Conservation (phyloP, 495 filamentous ascomycete species). For the Bombardia bombarda region DNA sequence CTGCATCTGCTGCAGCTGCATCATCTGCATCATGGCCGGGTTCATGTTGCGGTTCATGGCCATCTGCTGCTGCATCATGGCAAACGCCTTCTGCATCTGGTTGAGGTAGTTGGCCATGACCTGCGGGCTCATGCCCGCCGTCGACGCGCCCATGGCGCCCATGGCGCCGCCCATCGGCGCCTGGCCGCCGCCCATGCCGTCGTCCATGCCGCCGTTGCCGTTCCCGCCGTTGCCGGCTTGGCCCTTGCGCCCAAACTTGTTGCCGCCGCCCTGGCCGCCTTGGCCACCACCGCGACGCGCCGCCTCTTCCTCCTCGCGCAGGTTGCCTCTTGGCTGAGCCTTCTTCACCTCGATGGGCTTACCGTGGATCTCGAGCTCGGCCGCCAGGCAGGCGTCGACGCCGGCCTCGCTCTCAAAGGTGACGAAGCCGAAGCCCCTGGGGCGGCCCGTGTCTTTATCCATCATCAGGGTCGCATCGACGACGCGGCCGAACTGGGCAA, state of each 20-base stretch:
- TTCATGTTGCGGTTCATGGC: constrained; percentile 56
- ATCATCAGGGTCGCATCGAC: constrained; percentile 99
- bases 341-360: constrained; percentile 98
- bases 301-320: constrained; percentile 84
- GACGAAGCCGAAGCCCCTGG: constrained; percentile 96
- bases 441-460: constrained; percentile 95
- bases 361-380: constrained; percentile 78
- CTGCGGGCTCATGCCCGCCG: constrained; percentile 78
- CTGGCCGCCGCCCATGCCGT: constrained; percentile 28
- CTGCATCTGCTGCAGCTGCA: constrained; percentile 72
- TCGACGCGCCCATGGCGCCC: constrained; percentile 26
- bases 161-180: constrained; percentile 8
- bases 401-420: constrained; percentile 95
- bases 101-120: constrained; percentile 98
- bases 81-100: constrained; percentile 93
- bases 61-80: constrained; percentile 85
- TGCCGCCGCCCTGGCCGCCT: constrained; percentile 31
- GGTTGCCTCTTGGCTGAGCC: constrained; percentile 89
- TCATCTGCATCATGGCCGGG: constrained; percentile 53
- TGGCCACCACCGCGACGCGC: constrained; percentile 46
- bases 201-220: constrained; percentile 32
- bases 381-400: constrained; percentile 79
- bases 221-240: constrained; percentile 33
- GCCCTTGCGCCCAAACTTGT: constrained; percentile 39
- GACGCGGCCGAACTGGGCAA: constrained; percentile 91